Conservation (phyloP, 176 grass and related monocot genomes). For the Tuctoria greenei region DNA sequence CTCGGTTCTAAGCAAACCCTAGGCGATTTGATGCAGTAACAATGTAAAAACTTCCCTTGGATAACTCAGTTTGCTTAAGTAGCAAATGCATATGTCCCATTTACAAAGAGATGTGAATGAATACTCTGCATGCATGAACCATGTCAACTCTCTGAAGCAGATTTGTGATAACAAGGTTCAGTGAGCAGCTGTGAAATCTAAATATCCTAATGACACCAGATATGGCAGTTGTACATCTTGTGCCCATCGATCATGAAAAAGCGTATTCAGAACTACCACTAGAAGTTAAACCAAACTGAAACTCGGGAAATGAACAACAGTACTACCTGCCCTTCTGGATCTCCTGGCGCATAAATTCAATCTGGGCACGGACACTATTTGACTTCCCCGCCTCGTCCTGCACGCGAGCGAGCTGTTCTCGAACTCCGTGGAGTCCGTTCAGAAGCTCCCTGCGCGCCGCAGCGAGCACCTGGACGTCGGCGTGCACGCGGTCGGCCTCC, state of each 20-base stretch:
- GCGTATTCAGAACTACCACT: neutral
- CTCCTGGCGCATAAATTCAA: slow-evolving; percentile 81
- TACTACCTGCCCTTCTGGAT: slow-evolving; percentile 93
- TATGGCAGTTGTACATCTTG: neutral
- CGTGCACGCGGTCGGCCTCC: slow-evolving; percentile 52
- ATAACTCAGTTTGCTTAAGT: slow-evolving; percentile 8
- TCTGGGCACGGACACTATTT: slow-evolving; percentile 44
- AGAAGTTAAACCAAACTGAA: neutral
- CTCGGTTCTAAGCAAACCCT: neutral
- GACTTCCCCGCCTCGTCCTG: slow-evolving; percentile 48
- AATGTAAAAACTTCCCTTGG: slow-evolving; percentile 8
- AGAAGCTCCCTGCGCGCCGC: slow-evolving; percentile 49
- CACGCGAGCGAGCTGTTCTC: slow-evolving; percentile 40
- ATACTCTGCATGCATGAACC: neutral
- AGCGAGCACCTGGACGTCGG: slow-evolving; percentile 55
- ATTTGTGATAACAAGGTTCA: neutral
- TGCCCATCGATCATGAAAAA: neutral
- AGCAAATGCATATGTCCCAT: neutral
- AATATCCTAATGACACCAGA: neutral
- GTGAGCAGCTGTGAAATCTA: neutral
- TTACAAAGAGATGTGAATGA: neutral
- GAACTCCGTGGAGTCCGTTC: slow-evolving; percentile 44
- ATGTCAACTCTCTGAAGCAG: slow-evolving; percentile 2
- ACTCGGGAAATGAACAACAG: neutral
- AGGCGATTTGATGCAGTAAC: neutral